Base-by-base conservation (phyloP, 805 yeast species). In the Saccharomycopsis sp. region DNA sequence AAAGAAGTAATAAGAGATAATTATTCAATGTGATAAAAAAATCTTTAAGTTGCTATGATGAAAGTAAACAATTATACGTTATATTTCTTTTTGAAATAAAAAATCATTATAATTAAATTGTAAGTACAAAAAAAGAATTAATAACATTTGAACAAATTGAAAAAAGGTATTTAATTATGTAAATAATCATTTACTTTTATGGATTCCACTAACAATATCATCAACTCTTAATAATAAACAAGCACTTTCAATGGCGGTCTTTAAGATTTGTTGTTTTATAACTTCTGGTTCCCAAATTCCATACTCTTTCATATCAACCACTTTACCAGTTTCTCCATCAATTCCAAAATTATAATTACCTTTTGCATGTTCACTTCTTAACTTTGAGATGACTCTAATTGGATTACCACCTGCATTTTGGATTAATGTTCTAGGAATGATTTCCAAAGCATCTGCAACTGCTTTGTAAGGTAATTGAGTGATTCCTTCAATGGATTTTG, bases 271-370 rank as follows among this genome's bases (percentile, higher is more conserved):
- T 59, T 84, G 94, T 65, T 92, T 92, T 62, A 92, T 85, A 37
- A 85, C 96, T 66, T 89, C 96, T 15, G 99, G 99, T 66, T 92
- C 99, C 98, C 98, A 92, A 49, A 92, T 81, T 21, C 99, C 98
- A 61, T 87, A 89, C 21, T 76, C 80, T 49, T 81, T 75, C 99
- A 92, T 92, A 58, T 92, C 96, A 21, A 84, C 96, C 44, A 92
- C 73, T 63, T 83, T 86, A 50, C 98, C 98, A 44, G 70, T 67
- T 51, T 89, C 95, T 50, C 99, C 99, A 59, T 92, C 95, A 45
- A 92, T 76, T 57, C 99, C 99, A 61, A 68, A 82, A 1, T 95
- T 82, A 56, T 69, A 69, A 31, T 72, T 70, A 37, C 96, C 97
- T 55, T 81, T 78, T 8, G 97, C 96, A 57, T 92, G 99, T 60